A percentile compares a stretch with the other conserved stretches of the same genome.
Evolutionary conservation across 129 eudicot species (phyloP).

Genomic region (Deinandra increscens): DNA sequence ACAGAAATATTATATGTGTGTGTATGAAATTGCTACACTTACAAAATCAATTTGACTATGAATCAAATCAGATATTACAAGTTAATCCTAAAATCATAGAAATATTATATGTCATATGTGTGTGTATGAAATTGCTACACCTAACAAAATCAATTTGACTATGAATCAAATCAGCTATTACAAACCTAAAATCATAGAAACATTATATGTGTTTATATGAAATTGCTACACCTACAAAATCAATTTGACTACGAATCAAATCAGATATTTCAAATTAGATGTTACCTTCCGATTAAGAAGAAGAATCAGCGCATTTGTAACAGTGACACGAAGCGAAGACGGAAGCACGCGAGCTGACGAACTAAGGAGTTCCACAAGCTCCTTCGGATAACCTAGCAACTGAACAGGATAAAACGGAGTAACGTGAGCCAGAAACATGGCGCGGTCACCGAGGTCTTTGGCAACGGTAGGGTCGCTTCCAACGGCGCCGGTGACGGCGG

Average conservation of each 20-base stretch:
- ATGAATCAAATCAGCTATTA: no score
- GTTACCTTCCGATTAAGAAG: constrained; percentile 71
- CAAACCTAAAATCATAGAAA: background rate
- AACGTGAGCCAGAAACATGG: constrained; percentile 85
- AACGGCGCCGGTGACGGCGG: constrained; percentile 64
- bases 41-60: no score
- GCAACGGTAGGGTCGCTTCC: constrained; percentile 64
- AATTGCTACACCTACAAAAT: background rate
- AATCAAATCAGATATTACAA: no score
- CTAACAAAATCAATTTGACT: no score
- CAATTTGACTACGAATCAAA: background rate
- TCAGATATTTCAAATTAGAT: background rate
- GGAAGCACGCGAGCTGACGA: constrained; percentile 65
- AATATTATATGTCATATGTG: no score
- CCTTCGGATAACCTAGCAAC: constrained; percentile 50
- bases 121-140: no score
- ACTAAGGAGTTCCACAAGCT: constrained; percentile 56
- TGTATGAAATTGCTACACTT: no score
- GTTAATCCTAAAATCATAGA: no score
- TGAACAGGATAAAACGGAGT: constrained; percentile 71
- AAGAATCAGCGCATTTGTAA: constrained; percentile 73
- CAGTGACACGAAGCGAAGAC: constrained; percentile 64
- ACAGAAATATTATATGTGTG: no score
- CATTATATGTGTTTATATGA: background rate
- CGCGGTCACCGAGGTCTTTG: constrained; percentile 76